These are phyloP conservation scores for Actinomucor elegans DNA, from an alignment of 371 early-diverging fungal genomes.

Conservation along the genomic window DNA sequence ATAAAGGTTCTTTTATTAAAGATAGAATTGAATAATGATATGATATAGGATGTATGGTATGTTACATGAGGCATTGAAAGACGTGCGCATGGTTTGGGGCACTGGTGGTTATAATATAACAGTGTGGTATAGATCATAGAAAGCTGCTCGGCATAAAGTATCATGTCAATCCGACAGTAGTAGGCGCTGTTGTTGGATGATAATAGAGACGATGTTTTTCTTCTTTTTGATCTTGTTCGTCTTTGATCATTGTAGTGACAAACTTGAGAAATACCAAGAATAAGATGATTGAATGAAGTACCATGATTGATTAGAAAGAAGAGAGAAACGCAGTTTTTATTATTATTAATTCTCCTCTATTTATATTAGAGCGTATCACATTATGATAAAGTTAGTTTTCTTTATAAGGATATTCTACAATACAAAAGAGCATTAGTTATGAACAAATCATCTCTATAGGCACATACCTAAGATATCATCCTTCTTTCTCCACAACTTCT, in stretches of 20 bases:
- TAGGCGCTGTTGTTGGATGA: neutral
- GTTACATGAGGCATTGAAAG: too few relatives aligned
- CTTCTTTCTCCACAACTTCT: constrained; percentile 84
- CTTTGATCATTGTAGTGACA: constrained; percentile 8
- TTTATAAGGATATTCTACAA: constrained; percentile 42
- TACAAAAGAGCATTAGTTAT: neutral
- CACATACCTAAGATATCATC: constrained; percentile 60
- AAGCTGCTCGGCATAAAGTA: too few relatives aligned
- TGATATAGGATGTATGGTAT: too few relatives aligned
- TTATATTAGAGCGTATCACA: neutral
- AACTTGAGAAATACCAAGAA: constrained; percentile 18
- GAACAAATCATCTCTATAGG: neutral
- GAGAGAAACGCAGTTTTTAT: neutral
- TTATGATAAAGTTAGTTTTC: constrained; percentile 21
- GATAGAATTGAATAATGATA: too few relatives aligned
- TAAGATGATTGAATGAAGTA: constrained; percentile 14
- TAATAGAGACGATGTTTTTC: constrained; percentile 4
- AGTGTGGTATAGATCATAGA: too few relatives aligned
- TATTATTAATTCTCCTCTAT: too few relatives aligned
- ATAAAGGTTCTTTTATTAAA: too few relatives aligned
- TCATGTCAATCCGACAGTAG: constrained; percentile 2
- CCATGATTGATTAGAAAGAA: constrained; percentile 2
- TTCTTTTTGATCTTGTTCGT: constrained; percentile 7
- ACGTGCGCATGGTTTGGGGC: too few relatives aligned
- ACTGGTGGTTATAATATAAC: too few relatives aligned